phyloP scores from a whole-genome alignment of 345 rosid genomes.

The Psidium friedrichsthalianum region DNA sequence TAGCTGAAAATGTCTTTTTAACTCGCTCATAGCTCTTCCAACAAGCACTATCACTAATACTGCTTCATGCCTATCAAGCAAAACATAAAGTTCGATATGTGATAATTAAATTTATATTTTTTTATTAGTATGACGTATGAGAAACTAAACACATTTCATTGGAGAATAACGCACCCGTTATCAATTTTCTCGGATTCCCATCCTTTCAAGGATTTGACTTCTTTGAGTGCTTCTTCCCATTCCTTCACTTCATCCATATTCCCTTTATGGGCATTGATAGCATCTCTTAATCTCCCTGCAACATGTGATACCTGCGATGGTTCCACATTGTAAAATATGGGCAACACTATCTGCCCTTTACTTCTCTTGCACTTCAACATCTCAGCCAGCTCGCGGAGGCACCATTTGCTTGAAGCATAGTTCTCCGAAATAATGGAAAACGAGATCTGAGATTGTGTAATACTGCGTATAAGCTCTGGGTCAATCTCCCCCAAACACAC shows the following conservation, averaged over 20 bases:
- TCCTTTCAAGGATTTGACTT: neutral
- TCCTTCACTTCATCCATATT: neutral
- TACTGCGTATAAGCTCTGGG: neutral
- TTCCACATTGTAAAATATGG: neutral
- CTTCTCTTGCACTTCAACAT: neutral
- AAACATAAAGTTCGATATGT: neutral
- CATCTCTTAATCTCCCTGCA: neutral
- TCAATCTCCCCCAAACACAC: neutral
- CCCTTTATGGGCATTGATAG: neutral
- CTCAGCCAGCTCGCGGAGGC: neutral
- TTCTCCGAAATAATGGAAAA: neutral
- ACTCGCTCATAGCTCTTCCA: neutral
- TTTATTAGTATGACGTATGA: neutral
- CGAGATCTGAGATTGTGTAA: fast-evolving
- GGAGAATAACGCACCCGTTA: neutral
- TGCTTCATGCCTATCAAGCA: neutral
- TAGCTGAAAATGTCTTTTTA: neutral
- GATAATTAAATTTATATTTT: neutral
- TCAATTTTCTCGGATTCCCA: neutral
- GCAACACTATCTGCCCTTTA: neutral
- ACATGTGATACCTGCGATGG: neutral
- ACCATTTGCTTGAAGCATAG: neutral
- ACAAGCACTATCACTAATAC: neutral
- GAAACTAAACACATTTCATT: neutral
- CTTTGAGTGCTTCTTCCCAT: neutral